A percentile compares a stretch with the other conserved stretches of the same genome.
Evolutionary conservation across 2,329 filamentous ascomycete genomes (phyloP).

Genomic region (Penicillium decumbens): DNA sequence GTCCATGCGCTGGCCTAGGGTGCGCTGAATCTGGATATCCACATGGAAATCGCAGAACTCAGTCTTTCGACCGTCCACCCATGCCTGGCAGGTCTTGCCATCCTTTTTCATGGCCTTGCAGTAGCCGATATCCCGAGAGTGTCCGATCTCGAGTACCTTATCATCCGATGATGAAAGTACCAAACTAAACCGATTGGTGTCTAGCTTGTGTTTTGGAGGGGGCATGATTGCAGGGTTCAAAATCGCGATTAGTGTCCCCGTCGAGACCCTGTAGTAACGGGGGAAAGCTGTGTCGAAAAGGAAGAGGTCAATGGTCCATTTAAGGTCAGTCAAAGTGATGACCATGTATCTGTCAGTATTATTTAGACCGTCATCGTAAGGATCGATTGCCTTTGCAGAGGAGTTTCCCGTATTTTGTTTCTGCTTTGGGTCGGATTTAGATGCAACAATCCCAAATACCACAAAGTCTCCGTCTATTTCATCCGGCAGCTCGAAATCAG

Average conservation of each 20-base stretch:
- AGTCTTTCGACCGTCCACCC: slow-evolving; percentile 84
- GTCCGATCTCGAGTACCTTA: slow-evolving; percentile 83
- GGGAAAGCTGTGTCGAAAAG: slow-evolving; percentile 88
- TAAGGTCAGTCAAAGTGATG: slow-evolving; percentile 77
- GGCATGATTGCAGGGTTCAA: slow-evolving; percentile 90
- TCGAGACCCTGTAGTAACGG: slow-evolving; percentile 86
- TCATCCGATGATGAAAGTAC: slow-evolving; percentile 82
- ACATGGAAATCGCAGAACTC: slow-evolving; percentile 92
- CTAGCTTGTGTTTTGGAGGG: slow-evolving; percentile 66
- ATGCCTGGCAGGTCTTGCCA: slow-evolving; percentile 71
- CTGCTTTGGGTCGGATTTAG: slow-evolving; percentile 75
- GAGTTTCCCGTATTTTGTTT: slow-evolving; percentile 46
- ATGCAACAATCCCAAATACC: slow-evolving; percentile 79
- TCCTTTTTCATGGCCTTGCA: slow-evolving; percentile 83
- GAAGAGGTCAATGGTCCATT: slow-evolving; percentile 86
- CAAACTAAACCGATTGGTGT: slow-evolving; percentile 79
- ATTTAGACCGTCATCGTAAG: slow-evolving; percentile 52
- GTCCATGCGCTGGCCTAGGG: slow-evolving; percentile 66
- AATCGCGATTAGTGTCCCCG: slow-evolving; percentile 87
- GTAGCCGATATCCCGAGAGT: slow-evolving; percentile 76
- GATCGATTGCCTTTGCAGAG: slow-evolving; percentile 42
- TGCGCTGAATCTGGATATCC: slow-evolving; percentile 71
- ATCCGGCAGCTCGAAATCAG: slow-evolving; percentile 68
- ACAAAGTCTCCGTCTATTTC: slow-evolving; percentile 88
- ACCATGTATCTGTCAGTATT: slow-evolving; percentile 83